A percentile compares a stretch with the other conserved stretches of the same genome.
Evolutionary conservation across 2,329 filamentous ascomycete genomes (phyloP).

Genomic region (Microcera coccophila): DNA sequence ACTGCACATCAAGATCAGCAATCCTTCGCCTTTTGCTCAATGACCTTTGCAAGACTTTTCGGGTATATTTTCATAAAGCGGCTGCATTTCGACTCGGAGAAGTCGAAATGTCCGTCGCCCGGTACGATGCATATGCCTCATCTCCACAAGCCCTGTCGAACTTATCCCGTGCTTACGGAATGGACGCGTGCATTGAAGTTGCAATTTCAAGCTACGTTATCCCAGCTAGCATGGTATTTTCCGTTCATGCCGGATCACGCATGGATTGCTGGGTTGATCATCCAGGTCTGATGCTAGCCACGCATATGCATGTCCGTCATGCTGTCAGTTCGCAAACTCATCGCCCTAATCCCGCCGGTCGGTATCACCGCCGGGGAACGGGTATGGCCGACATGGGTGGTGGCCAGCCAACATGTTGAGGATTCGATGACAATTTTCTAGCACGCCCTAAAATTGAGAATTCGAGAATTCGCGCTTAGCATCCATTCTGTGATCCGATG

Average conservation of each 20-base stretch:
- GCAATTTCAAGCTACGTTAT: neutral
- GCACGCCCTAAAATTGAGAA: too few relatives aligned
- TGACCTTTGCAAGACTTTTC: neutral
- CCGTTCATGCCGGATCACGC: neutral
- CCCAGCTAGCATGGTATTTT: neutral
- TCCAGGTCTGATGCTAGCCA: constrained; percentile 7
- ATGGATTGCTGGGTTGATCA: too few relatives aligned
- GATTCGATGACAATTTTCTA: too few relatives aligned
- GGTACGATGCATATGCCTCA: too few relatives aligned
- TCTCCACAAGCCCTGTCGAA: too few relatives aligned
- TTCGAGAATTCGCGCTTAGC: too few relatives aligned
- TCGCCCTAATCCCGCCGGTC: constrained; percentile 8
- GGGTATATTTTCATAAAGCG: neutral
- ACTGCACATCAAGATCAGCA: neutral
- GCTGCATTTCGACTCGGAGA: neutral
- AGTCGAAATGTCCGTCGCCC: neutral
- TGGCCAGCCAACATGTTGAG: too few relatives aligned
- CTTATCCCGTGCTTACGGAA: too few relatives aligned
- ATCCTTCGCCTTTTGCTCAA: neutral
- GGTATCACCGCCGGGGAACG: constrained; percentile 7
- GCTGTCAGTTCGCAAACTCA: constrained; percentile 7
- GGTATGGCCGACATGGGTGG: too few relatives aligned
- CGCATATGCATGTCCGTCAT: constrained; percentile 14
- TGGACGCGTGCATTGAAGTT: neutral
- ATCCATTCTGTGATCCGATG: neutral